Evolutionary conservation across 805 yeast species (phyloP), one percentile per base, ranked within the genome.

Genomic region (Torulaspora gathmanii): DNA sequence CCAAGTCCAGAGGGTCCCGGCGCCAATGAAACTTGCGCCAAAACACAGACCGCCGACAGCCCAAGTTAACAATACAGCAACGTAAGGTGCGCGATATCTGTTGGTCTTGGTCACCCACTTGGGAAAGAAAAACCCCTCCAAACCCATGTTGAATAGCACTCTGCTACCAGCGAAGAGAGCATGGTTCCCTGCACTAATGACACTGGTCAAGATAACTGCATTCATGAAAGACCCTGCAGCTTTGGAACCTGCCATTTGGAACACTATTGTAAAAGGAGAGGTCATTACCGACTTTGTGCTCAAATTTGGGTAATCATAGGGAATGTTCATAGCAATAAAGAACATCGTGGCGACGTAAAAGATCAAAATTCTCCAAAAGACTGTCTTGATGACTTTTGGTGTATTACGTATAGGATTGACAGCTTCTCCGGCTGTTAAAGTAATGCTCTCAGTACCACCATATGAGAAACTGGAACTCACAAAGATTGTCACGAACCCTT

Each of bases 291-390:
- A 63, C 51, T 36, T 59, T 22, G 53, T 55, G 36, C 51, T 53
- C 23, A 59, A 70, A 45, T 70, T 68, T 37, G 77, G 75, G 61
- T 80, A 81, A 54, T 77, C 70, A 55, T 68, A 80, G 33, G 85
- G 83, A 36, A 80, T 75, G 54, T 77, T 70, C 62, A 80, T 66
- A 37, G 83, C 82, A 57, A 79, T 71, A 66, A 80, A 79, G 55
- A 79, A 73, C 54, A 78, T 68, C 15, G 80, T 72, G 38, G 71
- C 57, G 41, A 80, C 73, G 67, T 77, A 80, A 60, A 80, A 80
- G 15, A 79, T 56, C 47, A 76, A 57, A 51, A 80, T 79, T 67
- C 85, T 72, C 69, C 73, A 70, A 45, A 80, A 70, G 31, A 79
- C 83, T 49, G 80, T 77, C 54, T 72, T 74, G 56, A 79, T 73